Base-by-base conservation (phyloP, 805 yeast species). In the Ogataea methanolica region DNA sequence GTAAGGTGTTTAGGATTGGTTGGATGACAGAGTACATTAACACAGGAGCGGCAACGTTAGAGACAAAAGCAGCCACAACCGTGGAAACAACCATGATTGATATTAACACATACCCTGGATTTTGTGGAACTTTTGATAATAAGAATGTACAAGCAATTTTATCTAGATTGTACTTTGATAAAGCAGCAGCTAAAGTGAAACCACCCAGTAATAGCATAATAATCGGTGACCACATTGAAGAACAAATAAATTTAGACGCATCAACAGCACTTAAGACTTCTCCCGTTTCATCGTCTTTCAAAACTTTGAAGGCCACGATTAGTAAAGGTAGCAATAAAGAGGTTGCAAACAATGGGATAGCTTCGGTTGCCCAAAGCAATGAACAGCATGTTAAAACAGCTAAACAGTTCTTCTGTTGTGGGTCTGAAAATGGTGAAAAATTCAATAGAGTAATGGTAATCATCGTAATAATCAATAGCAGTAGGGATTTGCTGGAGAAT, bases 41-140 rank as follows among this genome's bases (percentile, higher is more conserved):
- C 3, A 92, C 97, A 0, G 99, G 99, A 0, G 98, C 94, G 1
- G 99, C 99, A 39, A 92, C 98, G 64, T 92, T 92, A 23, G 96
- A 85, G 36, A 92, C 94, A 95, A 96, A 91, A 88, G 92, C 90
- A 5, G 96, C 82, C 37, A 88, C 82, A 59, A 92, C 81, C 36
- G 91, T 72, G 0, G 97, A 88, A 33, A 92, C 92, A 41, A 77
- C 69, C 97, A 94, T 89, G 50, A 89, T 83, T 5, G 92, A 79
- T 39, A 91, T 67, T 34, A 91, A 70, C 21, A 92, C 84, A 36
- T 79, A 75, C 33, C 84, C 76, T 11, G 98, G 98, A 53, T 83
- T 81, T 5, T 92, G 86, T 11, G 97, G 97, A 2, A 96, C 95
- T 43, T 79, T 76, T 2, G 90, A 79, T 47, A 94, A 71, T 49